A percentile compares a stretch with the other conserved stretches of the same genome.
phyloP scores from a whole-genome alignment of 129 eudicot genomes.

The Flaveria bidentis region DNA sequence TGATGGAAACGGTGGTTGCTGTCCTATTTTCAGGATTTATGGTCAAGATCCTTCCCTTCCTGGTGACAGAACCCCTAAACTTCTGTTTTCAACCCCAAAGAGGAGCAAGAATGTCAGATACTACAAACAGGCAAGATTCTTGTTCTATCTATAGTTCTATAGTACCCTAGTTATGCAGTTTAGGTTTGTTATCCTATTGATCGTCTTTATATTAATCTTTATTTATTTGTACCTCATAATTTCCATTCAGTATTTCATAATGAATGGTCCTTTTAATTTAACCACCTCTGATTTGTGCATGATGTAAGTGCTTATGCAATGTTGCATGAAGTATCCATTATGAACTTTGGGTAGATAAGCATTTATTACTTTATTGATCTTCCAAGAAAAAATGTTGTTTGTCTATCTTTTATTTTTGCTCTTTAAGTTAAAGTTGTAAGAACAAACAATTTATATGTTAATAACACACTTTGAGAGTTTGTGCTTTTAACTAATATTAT shows the following conservation, averaged over 20 bases:
- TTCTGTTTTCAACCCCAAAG: conserved; percentile 67
- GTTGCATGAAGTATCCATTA: neutral
- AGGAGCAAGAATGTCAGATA: conserved; percentile 60
- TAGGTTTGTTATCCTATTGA: neutral
- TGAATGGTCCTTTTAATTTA: neutral
- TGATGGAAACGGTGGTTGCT: conserved; percentile 74
- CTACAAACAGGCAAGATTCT: conserved; percentile 67
- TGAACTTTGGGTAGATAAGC: neutral
- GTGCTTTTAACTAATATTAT: neutral
- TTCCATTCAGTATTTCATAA: neutral
- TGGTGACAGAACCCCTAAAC: conserved; percentile 63
- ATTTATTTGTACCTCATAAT: neutral
- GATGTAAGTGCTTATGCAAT: neutral
- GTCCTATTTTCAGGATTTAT: conserved; percentile 77
- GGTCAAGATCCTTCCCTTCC: conserved; percentile 65
- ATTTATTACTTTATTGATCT: neutral
- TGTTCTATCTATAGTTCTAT: neutral
- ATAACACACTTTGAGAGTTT: neutral
- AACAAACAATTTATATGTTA: neutral
- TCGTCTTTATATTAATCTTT: neutral
- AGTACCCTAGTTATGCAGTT: neutral
- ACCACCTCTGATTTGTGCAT: neutral
- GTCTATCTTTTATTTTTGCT: neutral
- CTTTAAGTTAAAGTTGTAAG: neutral
- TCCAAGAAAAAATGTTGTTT: neutral